Percentiles rank a stretch among this genome's conserved stretches.
Evolutionary conservation across 2,329 filamentous ascomycete genomes (phyloP).

Genomic region (Xylariaceae sp.): DNA sequence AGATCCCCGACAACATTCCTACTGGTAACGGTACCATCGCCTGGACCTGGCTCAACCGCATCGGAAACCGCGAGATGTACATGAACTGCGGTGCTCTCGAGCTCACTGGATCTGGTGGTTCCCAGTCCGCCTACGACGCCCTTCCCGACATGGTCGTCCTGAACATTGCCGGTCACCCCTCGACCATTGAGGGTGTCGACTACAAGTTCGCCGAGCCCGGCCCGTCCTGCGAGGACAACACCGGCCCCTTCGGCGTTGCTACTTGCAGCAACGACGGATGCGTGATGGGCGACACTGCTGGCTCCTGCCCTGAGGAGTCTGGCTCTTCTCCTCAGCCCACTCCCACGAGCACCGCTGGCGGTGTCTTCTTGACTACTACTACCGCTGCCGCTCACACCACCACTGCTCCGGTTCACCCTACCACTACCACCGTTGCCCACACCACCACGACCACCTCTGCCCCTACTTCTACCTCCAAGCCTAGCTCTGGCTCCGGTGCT

Average conservation of each 20-base stretch:
- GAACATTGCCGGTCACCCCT: constrained; percentile 49
- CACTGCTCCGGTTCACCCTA: too few species aligned
- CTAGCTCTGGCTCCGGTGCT: constrained; percentile 19
- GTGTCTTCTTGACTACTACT: constrained; percentile 23
- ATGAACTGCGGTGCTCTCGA: constrained; percentile 86
- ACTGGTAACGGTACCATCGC: constrained; percentile 75
- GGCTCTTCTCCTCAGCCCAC: constrained; percentile 10
- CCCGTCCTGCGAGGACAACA: constrained; percentile 46
- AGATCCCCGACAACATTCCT: constrained; percentile 64
- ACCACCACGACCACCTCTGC: constrained; percentile 24
- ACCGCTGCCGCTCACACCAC: constrained; percentile 2
- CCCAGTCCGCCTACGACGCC: constrained; percentile 47
- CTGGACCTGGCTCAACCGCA: constrained; percentile 92
- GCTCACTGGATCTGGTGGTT: constrained; percentile 51
- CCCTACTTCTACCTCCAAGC: constrained; percentile 12
- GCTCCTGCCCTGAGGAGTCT: constrained; percentile 8
- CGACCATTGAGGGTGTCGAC: constrained; percentile 43
- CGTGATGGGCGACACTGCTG: constrained; percentile 26
- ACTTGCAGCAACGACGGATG: constrained; percentile 30
- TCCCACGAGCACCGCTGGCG: constrained; percentile 14
- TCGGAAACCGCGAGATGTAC: constrained; percentile 94
- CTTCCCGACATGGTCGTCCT: constrained; percentile 73
- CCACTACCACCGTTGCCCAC: background rate
- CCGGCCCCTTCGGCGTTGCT: constrained; percentile 33
- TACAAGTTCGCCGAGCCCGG: constrained; percentile 67